Evolutionary conservation across 2,329 filamentous ascomycete species (phyloP), one percentile per base, ranked within the genome.

Genomic region (Xylariaceae sp.): DNA sequence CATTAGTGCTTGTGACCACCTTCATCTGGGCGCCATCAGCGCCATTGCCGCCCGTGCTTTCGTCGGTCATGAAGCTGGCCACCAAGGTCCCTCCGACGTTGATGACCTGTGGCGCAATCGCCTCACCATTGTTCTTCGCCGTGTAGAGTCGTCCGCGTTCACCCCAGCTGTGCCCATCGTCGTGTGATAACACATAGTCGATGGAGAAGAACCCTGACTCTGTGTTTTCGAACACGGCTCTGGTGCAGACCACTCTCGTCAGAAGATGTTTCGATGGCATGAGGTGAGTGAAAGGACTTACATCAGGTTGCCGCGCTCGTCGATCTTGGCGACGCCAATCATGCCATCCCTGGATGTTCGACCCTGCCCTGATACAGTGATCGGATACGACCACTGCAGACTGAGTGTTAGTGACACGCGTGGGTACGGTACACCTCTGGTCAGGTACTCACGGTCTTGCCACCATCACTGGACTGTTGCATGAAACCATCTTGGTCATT

Each of bases 11-110:
- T 0, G 50, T 55, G 3, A 62, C 36, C 4, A 60, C 48, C 41
- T 62, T 63, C 50, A 61, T 58, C 31, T 56, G 51, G 9, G 47
- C 53, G n/a, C 54, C 53, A 23, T 55, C 53, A 18, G 47, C 36
- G 4, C 50, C 44, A 6, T 30, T 44, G 5, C 30, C 34, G 4
- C 41, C 49, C 5, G 49, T 44, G 34, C 65, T 64, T 48, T 71
- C 67, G 44, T 71, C 62, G 1, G 66, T 69, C 54, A 67, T 66
- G 52, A 71, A 70, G 40, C 61, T 65, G 0, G 59, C 60, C 1
- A 66, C 62, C 6, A 71, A 49, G 1, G 56, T 64, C 6, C 61
- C 62, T 2, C 67, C 64, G 1, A 69, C 66, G 21, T 64, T 65
- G 18, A 59, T 52, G 6, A 70, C 59, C 44, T 67, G 60, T 29